Evolutionary conservation across 495 filamentous ascomycete genomes (phyloP).

Genomic region (Platismatia glauca): DNA sequence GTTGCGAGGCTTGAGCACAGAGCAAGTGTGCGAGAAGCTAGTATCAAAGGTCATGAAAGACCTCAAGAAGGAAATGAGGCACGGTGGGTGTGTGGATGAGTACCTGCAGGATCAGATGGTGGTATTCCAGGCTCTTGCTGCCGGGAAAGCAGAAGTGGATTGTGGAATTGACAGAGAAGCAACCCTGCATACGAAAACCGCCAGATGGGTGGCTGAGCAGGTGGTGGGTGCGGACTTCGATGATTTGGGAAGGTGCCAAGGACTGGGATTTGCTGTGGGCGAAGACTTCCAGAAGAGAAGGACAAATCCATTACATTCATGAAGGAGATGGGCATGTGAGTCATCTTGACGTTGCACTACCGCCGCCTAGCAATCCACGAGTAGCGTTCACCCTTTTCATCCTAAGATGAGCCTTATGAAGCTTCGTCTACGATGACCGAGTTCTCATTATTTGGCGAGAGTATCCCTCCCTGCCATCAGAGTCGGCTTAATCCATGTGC

Average conservation of each 20-base stretch:
- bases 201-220: constrained; percentile 58
- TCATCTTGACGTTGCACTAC: neutral
- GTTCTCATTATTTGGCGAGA: neutral
- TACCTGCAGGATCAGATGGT: constrained; percentile 73
- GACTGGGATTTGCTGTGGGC: constrained; percentile 15
- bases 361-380: neutral
- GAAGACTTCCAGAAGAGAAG: constrained; percentile 10
- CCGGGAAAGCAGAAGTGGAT: constrained; percentile 29
- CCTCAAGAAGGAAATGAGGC: constrained; percentile 48
- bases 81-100: constrained; percentile 54
- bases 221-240: constrained; percentile 28
- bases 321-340: constrained; percentile 1
- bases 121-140: constrained; percentile 65
- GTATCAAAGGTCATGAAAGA: constrained; percentile 45
- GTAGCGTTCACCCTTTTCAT: neutral
- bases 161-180: constrained; percentile 39
- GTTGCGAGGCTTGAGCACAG: constrained; percentile 15
- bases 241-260: constrained; percentile 20
- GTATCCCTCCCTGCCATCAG: neutral
- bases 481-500: neutral
- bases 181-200: constrained; percentile 61
- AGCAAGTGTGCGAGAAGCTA: constrained; percentile 22
- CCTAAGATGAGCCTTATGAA: neutral
- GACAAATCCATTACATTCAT: constrained; percentile 4
- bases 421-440: neutral